Conservation (phyloP, 2,329 filamentous ascomycete species). For the Pseudocercospora crystallina region DNA sequence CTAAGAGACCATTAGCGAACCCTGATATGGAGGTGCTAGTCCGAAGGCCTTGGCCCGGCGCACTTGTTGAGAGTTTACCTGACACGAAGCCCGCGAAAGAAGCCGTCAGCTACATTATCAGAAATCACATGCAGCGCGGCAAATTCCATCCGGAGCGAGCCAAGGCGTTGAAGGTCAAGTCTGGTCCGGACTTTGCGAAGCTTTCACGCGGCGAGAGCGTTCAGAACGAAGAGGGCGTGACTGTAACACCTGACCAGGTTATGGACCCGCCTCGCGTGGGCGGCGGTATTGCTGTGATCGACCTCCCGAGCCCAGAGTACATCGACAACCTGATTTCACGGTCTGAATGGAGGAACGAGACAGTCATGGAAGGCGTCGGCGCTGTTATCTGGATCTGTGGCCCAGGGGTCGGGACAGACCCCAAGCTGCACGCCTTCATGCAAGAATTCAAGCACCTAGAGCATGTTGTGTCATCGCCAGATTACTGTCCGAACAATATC, state of each 20-base stretch:
- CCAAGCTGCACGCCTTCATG: constrained; percentile 69
- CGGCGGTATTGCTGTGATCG: constrained; percentile 74
- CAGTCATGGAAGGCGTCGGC: constrained; percentile 66
- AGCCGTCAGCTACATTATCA: constrained; percentile 83
- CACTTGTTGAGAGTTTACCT: constrained; percentile 65
- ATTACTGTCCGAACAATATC: constrained; percentile 74
- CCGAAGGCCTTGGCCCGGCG: constrained; percentile 76
- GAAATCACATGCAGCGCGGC: constrained; percentile 72
- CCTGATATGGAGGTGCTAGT: constrained; percentile 71
- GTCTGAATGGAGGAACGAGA: constrained; percentile 67
- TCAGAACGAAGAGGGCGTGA: constrained; percentile 61
- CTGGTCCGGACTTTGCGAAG: constrained; percentile 57
- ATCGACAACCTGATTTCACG: constrained; percentile 68
- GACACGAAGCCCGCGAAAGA: constrained; percentile 63
- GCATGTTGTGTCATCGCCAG: constrained; percentile 75
- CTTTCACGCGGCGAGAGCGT: constrained; percentile 67
- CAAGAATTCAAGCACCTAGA: constrained; percentile 58
- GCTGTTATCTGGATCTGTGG: constrained; percentile 82
- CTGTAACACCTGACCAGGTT: constrained; percentile 84
- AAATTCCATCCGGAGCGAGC: constrained; percentile 73
- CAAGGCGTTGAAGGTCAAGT: constrained; percentile 61
- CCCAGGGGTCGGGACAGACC: constrained; percentile 62
- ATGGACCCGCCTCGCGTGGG: constrained; percentile 67
- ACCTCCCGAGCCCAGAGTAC: constrained; percentile 71
- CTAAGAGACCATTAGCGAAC: constrained; percentile 40